These are phyloP conservation scores for Diplodia sapinea DNA, from an alignment of 2,329 filamentous ascomycete genomes.

Conservation along the genomic window DNA sequence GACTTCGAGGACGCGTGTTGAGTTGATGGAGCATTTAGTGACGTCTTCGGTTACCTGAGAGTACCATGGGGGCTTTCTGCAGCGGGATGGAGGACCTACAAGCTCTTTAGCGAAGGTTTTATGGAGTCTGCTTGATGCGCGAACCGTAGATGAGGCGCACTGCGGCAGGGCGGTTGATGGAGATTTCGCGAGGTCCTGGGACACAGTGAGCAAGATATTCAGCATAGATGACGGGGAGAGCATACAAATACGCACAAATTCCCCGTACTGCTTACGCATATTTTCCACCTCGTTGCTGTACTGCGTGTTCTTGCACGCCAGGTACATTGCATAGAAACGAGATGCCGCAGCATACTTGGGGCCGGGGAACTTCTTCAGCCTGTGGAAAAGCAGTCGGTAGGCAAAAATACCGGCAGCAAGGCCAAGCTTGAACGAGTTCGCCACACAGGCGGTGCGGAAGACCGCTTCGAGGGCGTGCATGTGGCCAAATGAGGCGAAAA, in stretches of 20 bases:
- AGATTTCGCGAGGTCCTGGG: constrained; percentile 37
- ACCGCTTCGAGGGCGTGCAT: not conserved
- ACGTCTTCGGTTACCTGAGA: constrained; percentile 24
- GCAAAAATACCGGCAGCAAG: constrained; percentile 44
- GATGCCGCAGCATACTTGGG: constrained; percentile 10
- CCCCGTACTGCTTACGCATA: constrained; percentile 21
- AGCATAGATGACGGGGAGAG: not conserved
- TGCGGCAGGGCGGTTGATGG: constrained; percentile 38
- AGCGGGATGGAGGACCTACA: constrained; percentile 47
- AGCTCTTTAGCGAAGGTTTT: constrained; percentile 40
- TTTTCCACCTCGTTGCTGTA: constrained; percentile 22
- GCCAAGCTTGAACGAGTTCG: constrained; percentile 22
- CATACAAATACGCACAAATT: constrained; percentile 24
- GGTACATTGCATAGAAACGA: constrained; percentile 5
- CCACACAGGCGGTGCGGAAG: not conserved
- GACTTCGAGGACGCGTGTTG: constrained; percentile 40
- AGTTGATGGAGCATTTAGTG: constrained; percentile 38
- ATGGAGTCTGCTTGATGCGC: constrained; percentile 32
- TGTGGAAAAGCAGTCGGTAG: constrained; percentile 44
- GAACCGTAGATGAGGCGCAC: constrained; percentile 31
- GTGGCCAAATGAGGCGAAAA: not conserved
- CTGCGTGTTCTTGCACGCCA: constrained; percentile 3
- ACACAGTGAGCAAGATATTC: not conserved
- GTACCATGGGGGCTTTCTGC: constrained; percentile 35
- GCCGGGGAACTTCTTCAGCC: constrained; percentile 38